Base-by-base conservation (phyloP, 2,329 filamentous ascomycete species). In the Zasmidium cellare region DNA sequence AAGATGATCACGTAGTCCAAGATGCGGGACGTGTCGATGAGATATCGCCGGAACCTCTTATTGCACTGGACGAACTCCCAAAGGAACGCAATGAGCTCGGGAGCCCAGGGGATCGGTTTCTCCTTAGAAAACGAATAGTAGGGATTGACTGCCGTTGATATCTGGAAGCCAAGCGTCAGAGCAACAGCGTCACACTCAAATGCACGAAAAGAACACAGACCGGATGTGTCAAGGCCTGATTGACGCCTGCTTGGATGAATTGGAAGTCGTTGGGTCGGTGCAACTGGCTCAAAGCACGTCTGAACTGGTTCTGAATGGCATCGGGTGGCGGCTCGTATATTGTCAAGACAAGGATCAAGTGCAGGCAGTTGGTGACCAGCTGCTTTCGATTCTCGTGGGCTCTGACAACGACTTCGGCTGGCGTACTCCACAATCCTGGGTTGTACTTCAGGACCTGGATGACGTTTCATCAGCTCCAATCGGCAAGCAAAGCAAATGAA, bases 41-140 rank as follows among this genome's bases (percentile, higher is more conserved):
- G 94, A 75, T 97, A 99, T 1, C 92, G 91, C 28, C 94, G 84
- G 77, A 99, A 99, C 58, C 93, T 85, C 76, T 96, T 97, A 77
- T 99, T 99, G 82, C 93, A 97, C 75, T 99, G 94, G 3, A 94
- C 86, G 38, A 91, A 86, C 77, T 99, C 94, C 94, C 94, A 99
- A 71, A 97, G 97, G 1, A 99, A 82, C 84, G 97, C 94, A 55
- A 97, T 87, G 79, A 96, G 96, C 75, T 99, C 94, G 1, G 94
- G 92, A 0, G 92, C 91, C 82, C 93, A 96, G 70, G 90, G 91
- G 53, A 91, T 80, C 0, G 89, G 84, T 49, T 88, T 84, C 68
- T 96, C 91, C 41, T 88, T 88, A 3, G 92, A 91, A 0, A 93
- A 92, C 1, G 97, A 84, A 72, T 96, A 97, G n/a, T n/a, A n/a